A percentile compares a stretch with the other conserved stretches of the same genome.
phyloP scores from a whole-genome alignment of 2,329 filamentous ascomycete species.

The Colletotrichum echinochloae region DNA sequence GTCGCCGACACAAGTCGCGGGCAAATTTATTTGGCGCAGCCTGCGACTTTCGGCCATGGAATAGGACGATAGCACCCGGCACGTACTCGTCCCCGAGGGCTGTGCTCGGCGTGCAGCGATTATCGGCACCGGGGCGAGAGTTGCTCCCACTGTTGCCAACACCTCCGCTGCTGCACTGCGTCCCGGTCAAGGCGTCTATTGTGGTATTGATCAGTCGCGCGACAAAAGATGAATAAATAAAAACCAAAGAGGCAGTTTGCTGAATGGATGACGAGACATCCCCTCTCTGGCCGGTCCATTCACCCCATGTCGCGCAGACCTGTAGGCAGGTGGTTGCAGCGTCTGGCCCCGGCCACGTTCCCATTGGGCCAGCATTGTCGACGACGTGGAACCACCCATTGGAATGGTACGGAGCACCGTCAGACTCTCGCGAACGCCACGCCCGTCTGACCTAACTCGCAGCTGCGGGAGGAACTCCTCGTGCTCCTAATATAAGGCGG shows the following conservation, averaged over 20 bases:
- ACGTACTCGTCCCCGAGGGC: background rate
- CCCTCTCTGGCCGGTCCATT: conserved; percentile 5
- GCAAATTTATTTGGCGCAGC: background rate
- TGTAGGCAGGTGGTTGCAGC: conserved; percentile 9
- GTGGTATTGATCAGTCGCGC: background rate
- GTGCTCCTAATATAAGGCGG: conserved; percentile 40
- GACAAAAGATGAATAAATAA: too few species aligned
- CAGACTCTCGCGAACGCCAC: conserved; percentile 19
- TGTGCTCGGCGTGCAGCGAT: background rate
- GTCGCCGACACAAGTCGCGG: background rate
- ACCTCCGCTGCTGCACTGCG: background rate
- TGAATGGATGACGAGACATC: conserved; percentile 11
- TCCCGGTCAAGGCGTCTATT: background rate
- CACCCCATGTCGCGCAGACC: conserved; percentile 28
- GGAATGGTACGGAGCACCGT: conserved; percentile 17
- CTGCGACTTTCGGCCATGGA: background rate
- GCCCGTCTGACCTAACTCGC: conserved; percentile 29
- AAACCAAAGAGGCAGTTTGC: too few species aligned
- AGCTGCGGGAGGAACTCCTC: conserved; percentile 37
- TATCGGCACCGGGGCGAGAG: background rate
- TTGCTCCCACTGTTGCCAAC: background rate
- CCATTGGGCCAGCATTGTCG: conserved; percentile 30
- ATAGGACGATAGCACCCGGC: background rate
- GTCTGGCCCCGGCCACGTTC: conserved; percentile 22
- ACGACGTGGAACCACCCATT: conserved; percentile 31